A percentile compares a stretch with the other conserved stretches of the same genome.
phyloP scores from a whole-genome alignment of 2,329 filamentous ascomycete genomes.

The Dactylellina parvicollis region DNA sequence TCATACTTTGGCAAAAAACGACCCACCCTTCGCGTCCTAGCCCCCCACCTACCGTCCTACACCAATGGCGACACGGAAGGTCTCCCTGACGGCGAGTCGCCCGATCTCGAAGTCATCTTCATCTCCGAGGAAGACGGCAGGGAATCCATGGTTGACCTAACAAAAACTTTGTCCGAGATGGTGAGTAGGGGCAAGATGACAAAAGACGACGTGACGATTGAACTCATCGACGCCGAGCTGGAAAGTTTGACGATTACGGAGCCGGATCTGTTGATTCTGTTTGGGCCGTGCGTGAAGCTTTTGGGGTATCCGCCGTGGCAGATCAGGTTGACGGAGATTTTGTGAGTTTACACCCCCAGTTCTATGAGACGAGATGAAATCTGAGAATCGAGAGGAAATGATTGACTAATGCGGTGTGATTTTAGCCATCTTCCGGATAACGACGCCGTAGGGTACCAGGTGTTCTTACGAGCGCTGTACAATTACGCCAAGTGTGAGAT shows the following conservation, averaged over 20 bases:
- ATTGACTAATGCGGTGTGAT: not conserved
- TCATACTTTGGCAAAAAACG: slow-evolving; percentile 84
- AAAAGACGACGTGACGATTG: slow-evolving; percentile 80
- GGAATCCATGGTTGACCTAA: slow-evolving; percentile 93
- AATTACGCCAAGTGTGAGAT: slow-evolving; percentile 89
- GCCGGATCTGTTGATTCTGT: slow-evolving; percentile 88
- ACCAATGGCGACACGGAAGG: slow-evolving; percentile 57
- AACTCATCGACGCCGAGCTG: slow-evolving; percentile 89
- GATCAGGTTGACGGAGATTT: slow-evolving; percentile 92
- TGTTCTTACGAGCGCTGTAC: slow-evolving; percentile 85
- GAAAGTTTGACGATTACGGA: slow-evolving; percentile 76
- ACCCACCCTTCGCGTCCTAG: slow-evolving; percentile 76
- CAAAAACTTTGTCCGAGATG: slow-evolving; percentile 94
- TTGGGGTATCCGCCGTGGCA: slow-evolving; percentile 98
- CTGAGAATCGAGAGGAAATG: slow-evolving; percentile 59
- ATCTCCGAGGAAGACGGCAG: slow-evolving; percentile 88
- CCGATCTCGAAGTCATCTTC: slow-evolving; percentile 72
- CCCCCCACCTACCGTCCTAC: slow-evolving; percentile 73
- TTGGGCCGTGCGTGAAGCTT: slow-evolving; percentile 82
- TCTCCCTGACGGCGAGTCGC: slow-evolving; percentile 51
- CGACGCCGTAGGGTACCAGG: slow-evolving; percentile 88
- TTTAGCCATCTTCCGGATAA: slow-evolving; percentile 73
- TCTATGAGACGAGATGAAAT: no score
- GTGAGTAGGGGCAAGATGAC: slow-evolving; percentile 86
- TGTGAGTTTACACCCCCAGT: slow-evolving; percentile 60